These are phyloP conservation scores for Plasmodium knowlesi DNA, from an alignment of 169 alveolate genomes.

Conservation along the genomic window DNA sequence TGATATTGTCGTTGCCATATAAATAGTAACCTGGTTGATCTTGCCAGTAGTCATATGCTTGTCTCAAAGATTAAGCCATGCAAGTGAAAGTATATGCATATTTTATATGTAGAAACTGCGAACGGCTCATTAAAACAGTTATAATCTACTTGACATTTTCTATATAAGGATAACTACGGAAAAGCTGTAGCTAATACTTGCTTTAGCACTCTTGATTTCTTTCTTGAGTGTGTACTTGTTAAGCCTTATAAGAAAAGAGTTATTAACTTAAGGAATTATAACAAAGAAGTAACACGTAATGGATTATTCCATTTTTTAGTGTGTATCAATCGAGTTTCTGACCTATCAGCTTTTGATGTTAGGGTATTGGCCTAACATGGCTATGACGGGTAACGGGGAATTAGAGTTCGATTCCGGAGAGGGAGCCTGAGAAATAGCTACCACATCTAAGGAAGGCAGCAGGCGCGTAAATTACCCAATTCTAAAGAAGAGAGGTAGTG, in stretches of 20 bases:
- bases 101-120: conserved; percentile 84
- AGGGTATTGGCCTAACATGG: conserved; percentile 94
- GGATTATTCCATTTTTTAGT: conserved; percentile 35
- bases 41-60: conserved; percentile 98
- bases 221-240: conserved; percentile 30
- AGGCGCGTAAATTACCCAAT: conserved; percentile 96
- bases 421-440: conserved; percentile 95
- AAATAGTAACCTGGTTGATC: conserved; percentile 94
- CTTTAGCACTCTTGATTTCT: not conserved
- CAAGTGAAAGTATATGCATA: conserved; percentile 91
- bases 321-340: conserved; percentile 74
- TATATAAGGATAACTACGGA: conserved; percentile 76
- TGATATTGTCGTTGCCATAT: not conserved
- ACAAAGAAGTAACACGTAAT: conserved; percentile 76
- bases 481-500: conserved; percentile 96
- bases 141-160: conserved; percentile 76
- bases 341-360: conserved; percentile 87
- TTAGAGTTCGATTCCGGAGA: conserved; percentile 96
- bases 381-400: conserved; percentile 95
- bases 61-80: conserved; percentile 96
- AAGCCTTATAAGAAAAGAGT: conserved; percentile 42
- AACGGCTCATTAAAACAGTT: conserved; percentile 88
- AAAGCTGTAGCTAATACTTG: conserved; percentile 77
- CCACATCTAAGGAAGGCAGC: conserved; percentile 97
- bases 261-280: conserved; percentile 64